Conservation (phyloP, 2,329 filamentous ascomycete species). For the Xylaria sp. region DNA sequence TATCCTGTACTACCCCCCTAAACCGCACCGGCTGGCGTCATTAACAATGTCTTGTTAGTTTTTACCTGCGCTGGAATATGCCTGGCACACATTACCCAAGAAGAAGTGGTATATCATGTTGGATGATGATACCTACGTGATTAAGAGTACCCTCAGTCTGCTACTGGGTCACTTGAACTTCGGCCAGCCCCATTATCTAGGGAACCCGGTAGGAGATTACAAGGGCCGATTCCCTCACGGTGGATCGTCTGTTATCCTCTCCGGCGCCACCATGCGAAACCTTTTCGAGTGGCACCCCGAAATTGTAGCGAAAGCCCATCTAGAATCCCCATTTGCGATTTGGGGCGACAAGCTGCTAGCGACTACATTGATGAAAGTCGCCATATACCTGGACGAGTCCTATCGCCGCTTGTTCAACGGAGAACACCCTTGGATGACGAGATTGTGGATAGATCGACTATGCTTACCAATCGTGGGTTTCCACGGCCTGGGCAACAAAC, state of each 20-base stretch:
- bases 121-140: conserved; percentile 67
- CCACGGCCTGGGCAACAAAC: conserved; percentile 58
- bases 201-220: conserved; percentile 67
- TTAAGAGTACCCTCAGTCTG: conserved; percentile 59
- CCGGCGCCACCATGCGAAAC: conserved; percentile 59
- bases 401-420: conserved; percentile 67
- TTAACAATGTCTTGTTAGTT: conserved; percentile 53
- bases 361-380: conserved; percentile 62
- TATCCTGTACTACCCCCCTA: background rate
- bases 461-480: conserved; percentile 66
- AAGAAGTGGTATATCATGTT: conserved; percentile 70
- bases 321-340: conserved; percentile 60
- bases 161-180: conserved; percentile 62
- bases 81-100: conserved; percentile 59
- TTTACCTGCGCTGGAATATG: conserved; percentile 64
- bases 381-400: conserved; percentile 65
- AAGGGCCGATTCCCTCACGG: conserved; percentile 66
- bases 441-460: conserved; percentile 60
- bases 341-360: conserved; percentile 66
- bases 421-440: conserved; percentile 60
- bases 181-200: conserved; percentile 60
- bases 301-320: conserved; percentile 57
- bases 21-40: background rate
- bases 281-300: conserved; percentile 56
- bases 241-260: conserved; percentile 64